phyloP scores from a whole-genome alignment of 2,329 filamentous ascomycete species.

The Pestalotiopsis sp. region DNA sequence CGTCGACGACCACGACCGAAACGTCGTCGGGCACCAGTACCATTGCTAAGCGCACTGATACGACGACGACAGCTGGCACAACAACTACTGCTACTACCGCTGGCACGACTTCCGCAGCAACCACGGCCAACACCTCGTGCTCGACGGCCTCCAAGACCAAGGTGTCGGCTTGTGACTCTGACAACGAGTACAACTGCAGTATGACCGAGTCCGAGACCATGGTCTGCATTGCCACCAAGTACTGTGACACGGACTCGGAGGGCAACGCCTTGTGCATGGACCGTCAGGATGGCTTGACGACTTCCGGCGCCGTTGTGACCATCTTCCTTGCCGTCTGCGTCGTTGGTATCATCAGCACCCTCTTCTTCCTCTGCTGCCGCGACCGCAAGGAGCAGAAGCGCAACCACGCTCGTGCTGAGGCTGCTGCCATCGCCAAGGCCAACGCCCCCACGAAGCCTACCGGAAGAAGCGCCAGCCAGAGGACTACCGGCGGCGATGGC shows the following conservation, averaged over 20 bases:
- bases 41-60: slow-evolving; percentile 10
- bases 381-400: slow-evolving; percentile 48
- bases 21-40: slow-evolving; percentile 5
- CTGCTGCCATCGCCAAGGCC: slow-evolving; percentile 50
- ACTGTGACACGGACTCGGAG: slow-evolving; percentile 44
- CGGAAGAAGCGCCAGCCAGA: slow-evolving; percentile 1
- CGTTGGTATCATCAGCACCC: slow-evolving; percentile 35
- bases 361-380: slow-evolving; percentile 54
- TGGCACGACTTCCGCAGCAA: slow-evolving; percentile 11
- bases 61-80: slow-evolving; percentile 4
- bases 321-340: slow-evolving; percentile 47
- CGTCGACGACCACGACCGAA: background rate
- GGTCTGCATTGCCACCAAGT: slow-evolving; percentile 43
- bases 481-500: background rate
- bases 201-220: slow-evolving; percentile 33
- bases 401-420: slow-evolving; percentile 47
- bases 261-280: slow-evolving; percentile 47
- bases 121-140: slow-evolving; percentile 15
- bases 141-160: slow-evolving; percentile 34
- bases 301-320: slow-evolving; percentile 47
- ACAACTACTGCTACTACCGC: slow-evolving; percentile 14
- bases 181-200: slow-evolving; percentile 41
- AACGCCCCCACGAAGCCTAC: slow-evolving; percentile 8
- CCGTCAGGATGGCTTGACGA: slow-evolving; percentile 37
- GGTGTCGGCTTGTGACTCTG: slow-evolving; percentile 43